Evolutionary conservation across 176 grass and related monocot genomes (phyloP).

Genomic region (Oryza glaberrima): DNA sequence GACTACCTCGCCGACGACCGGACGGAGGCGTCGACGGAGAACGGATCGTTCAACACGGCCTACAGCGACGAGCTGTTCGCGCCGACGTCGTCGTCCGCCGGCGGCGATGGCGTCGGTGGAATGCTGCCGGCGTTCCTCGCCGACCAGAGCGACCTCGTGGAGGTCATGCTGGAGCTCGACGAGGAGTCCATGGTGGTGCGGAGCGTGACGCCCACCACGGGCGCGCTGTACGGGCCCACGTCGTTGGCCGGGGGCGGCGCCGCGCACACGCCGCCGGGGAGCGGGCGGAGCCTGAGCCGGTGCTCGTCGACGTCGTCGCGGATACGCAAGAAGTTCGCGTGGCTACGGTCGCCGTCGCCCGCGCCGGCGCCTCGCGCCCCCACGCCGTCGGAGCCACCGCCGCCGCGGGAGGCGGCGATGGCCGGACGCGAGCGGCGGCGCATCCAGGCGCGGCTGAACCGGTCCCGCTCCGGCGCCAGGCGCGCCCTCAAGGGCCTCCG

Average conservation of each 20-base stretch:
- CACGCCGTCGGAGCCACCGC: neutral
- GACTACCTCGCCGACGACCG: slow-evolving; percentile 72
- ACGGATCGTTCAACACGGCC: slow-evolving; percentile 61
- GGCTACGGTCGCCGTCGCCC: slow-evolving; percentile 69
- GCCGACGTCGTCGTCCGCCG: slow-evolving; percentile 18
- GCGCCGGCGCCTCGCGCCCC: neutral
- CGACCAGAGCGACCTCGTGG: slow-evolving; percentile 74
- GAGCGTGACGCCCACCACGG: slow-evolving; percentile 63
- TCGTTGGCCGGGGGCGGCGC: slow-evolving; percentile 5
- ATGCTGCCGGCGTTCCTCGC: slow-evolving; percentile 65
- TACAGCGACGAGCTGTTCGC: slow-evolving; percentile 38
- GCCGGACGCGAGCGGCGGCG: slow-evolving; percentile 65
- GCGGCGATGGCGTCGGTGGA: slow-evolving; percentile 20
- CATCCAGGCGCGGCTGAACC: slow-evolving; percentile 65
- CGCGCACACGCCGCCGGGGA: slow-evolving; percentile 40
- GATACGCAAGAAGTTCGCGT: slow-evolving; percentile 78
- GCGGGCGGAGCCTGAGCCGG: slow-evolving; percentile 52
- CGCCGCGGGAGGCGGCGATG: slow-evolving; percentile 35
- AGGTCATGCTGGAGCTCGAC: slow-evolving; percentile 81
- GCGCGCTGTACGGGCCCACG: slow-evolving; percentile 3
- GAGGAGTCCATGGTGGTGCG: slow-evolving; percentile 85
- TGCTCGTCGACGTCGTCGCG: slow-evolving; percentile 78
- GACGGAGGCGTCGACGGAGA: slow-evolving; percentile 59
- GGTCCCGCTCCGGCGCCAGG: slow-evolving; percentile 58
- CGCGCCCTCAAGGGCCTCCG: slow-evolving; percentile 76